These are phyloP conservation scores for Wolfiporia cocos DNA, from an alignment of 1,284 basidiomycete species.

Conservation along the genomic window DNA sequence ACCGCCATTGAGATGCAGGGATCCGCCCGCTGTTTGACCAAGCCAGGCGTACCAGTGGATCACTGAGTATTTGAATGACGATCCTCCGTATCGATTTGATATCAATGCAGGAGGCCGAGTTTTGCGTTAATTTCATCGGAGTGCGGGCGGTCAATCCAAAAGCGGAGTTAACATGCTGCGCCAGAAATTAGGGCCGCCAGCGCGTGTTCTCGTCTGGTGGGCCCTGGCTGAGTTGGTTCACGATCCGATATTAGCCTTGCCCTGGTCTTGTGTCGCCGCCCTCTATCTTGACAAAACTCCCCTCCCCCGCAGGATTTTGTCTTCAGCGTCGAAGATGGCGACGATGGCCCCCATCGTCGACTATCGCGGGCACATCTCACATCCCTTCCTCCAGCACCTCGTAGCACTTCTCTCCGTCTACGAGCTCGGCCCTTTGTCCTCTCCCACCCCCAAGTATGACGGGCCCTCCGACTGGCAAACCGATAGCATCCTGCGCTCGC, in stretches of 20 bases:
- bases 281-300: not conserved
- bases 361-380: constrained; percentile 15
- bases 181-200: not conserved
- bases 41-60: too few species aligned
- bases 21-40: too few species aligned
- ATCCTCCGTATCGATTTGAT: too few species aligned
- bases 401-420: constrained; percentile 34
- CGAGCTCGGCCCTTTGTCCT: constrained; percentile 31
- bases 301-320: not conserved
- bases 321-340: constrained; percentile 14
- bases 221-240: not conserved
- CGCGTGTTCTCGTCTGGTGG: not conserved
- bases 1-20: too few species aligned
- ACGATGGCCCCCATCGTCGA: constrained; percentile 21
- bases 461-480: constrained; percentile 62
- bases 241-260: not conserved
- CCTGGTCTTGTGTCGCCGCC: not conserved
- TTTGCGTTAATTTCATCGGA: too few species aligned
- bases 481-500: constrained; percentile 51
- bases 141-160: too few species aligned
- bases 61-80: too few species aligned
- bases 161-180: not conserved
- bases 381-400: constrained; percentile 33
- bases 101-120: too few species aligned
- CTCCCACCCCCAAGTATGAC: constrained; percentile 56